A percentile compares a stretch with the other conserved stretches of the same genome.
Evolutionary conservation across 2,329 filamentous ascomycete species (phyloP).

Genomic region (Aspergillus sp.): DNA sequence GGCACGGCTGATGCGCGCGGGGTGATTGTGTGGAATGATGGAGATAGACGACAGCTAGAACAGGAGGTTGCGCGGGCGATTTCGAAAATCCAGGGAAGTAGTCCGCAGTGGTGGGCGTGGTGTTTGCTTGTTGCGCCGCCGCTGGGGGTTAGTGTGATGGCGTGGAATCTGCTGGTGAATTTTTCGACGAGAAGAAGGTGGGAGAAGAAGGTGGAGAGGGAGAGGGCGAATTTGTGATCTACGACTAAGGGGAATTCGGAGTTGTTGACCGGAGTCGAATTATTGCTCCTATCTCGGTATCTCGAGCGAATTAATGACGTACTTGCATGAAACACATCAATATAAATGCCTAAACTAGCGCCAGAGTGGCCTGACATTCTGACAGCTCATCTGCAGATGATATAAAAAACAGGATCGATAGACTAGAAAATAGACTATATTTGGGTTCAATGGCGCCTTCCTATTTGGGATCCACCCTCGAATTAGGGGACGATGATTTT

Average conservation of each 20-base stretch:
- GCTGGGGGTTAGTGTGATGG: slow-evolving; percentile 68
- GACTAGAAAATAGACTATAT: slow-evolving; percentile 2
- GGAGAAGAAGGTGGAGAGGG: slow-evolving; percentile 63
- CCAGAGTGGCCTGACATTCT: neutral
- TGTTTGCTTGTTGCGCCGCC: slow-evolving; percentile 71
- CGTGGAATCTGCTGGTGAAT: slow-evolving; percentile 76
- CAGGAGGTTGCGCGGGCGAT: slow-evolving; percentile 70
- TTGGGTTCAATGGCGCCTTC: slow-evolving; percentile 14
- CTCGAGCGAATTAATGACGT: neutral
- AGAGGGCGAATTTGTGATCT: slow-evolving; percentile 63
- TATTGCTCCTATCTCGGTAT: neutral
- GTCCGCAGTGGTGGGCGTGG: slow-evolving; percentile 85
- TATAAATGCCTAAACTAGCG: neutral
- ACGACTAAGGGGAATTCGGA: neutral
- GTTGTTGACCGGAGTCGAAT: neutral
- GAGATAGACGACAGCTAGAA: slow-evolving; percentile 70
- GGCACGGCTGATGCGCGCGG: slow-evolving; percentile 61
- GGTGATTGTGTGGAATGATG: slow-evolving; percentile 90
- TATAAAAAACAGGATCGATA: slow-evolving; percentile 4
- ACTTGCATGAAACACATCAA: neutral
- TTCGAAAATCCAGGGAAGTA: slow-evolving; percentile 62
- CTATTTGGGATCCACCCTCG: slow-evolving; percentile 5
- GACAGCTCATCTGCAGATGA: neutral
- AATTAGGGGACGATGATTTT: neutral
- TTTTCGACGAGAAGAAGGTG: slow-evolving; percentile 71